A percentile compares a stretch with the other conserved stretches of the same genome.
Evolutionary conservation across 2,329 filamentous ascomycete species (phyloP).

Genomic region (Juglanconis juglandina): DNA sequence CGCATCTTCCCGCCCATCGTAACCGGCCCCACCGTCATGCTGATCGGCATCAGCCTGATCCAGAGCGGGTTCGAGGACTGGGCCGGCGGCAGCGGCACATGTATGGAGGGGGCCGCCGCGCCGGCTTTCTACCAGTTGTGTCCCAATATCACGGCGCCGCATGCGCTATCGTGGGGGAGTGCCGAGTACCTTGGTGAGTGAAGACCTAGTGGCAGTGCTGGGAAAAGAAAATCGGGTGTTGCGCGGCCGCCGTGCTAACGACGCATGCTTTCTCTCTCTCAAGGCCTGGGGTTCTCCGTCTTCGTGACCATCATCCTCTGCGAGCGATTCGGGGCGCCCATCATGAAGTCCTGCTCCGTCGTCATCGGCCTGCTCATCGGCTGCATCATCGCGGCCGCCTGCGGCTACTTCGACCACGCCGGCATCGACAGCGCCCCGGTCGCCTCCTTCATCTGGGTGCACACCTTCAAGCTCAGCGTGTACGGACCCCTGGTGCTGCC

Average conservation of each 20-base stretch:
- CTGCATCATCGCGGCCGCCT: conserved; percentile 74
- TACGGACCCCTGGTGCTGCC: conserved; percentile 74
- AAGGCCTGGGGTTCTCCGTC: conserved; percentile 69
- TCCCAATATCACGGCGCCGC: conserved; percentile 64
- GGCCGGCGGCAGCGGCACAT: conserved; percentile 69
- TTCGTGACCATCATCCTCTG: conserved; percentile 77
- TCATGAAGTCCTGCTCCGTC: conserved; percentile 79
- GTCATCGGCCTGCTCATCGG: conserved; percentile 71
- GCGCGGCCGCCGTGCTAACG: not conserved
- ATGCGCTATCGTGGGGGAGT: conserved; percentile 72
- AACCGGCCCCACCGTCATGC: conserved; percentile 44
- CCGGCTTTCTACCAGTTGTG: conserved; percentile 60
- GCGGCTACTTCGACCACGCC: conserved; percentile 73
- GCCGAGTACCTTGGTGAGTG: conserved; percentile 66
- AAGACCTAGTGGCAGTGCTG: no score
- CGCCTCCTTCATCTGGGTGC: conserved; percentile 74
- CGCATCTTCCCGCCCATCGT: conserved; percentile 72
- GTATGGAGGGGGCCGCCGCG: conserved; percentile 41
- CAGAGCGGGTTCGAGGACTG: conserved; percentile 70
- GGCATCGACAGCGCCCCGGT: conserved; percentile 69
- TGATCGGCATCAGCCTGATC: conserved; percentile 73
- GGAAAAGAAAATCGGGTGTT: no score
- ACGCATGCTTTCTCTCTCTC: not conserved
- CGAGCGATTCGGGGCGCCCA: conserved; percentile 76
- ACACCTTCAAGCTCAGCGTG: conserved; percentile 69